These are phyloP conservation scores for Akanthomyces uredinophilus DNA, from an alignment of 2,329 filamentous ascomycete genomes.

Conservation along the genomic window DNA sequence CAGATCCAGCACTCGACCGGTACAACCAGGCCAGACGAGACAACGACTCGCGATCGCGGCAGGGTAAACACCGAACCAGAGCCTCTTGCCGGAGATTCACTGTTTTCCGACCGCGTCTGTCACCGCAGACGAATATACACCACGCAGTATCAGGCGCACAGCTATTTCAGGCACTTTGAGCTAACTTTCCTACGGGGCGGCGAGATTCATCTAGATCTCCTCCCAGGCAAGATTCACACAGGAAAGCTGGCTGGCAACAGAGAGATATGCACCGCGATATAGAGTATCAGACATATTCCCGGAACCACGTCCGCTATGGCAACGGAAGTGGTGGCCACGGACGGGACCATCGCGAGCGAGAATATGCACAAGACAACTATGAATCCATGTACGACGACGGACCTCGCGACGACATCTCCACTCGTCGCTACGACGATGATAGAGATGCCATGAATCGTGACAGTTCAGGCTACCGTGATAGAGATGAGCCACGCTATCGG, in stretches of 20 bases:
- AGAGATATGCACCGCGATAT: constrained; percentile 22
- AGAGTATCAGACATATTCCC: constrained; percentile 17
- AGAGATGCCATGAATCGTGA: constrained; percentile 14
- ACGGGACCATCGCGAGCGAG: constrained; percentile 17
- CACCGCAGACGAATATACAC: background rate
- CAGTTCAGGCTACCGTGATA: constrained; percentile 15
- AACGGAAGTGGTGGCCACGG: background rate
- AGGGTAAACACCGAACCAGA: constrained; percentile 43
- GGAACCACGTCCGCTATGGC: constrained; percentile 18
- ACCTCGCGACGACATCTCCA: constrained; percentile 27
- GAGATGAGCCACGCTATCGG: constrained; percentile 15
- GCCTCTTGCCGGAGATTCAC: constrained; percentile 18
- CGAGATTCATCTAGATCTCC: constrained; percentile 41
- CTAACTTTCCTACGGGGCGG: constrained; percentile 42
- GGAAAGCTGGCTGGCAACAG: constrained; percentile 27
- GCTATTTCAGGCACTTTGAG: constrained; percentile 30
- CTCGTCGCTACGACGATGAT: constrained; percentile 19
- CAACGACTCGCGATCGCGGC: constrained; percentile 42
- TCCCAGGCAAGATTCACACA: constrained; percentile 33
- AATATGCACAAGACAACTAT: constrained; percentile 3
- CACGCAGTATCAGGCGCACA: background rate
- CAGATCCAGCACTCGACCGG: constrained; percentile 15
- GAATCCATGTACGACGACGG: constrained; percentile 34
- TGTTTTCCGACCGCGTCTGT: background rate
- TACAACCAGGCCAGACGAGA: constrained; percentile 24